Conservation (phyloP, 257 asterid species). For the Scutellaria baicalensis region DNA sequence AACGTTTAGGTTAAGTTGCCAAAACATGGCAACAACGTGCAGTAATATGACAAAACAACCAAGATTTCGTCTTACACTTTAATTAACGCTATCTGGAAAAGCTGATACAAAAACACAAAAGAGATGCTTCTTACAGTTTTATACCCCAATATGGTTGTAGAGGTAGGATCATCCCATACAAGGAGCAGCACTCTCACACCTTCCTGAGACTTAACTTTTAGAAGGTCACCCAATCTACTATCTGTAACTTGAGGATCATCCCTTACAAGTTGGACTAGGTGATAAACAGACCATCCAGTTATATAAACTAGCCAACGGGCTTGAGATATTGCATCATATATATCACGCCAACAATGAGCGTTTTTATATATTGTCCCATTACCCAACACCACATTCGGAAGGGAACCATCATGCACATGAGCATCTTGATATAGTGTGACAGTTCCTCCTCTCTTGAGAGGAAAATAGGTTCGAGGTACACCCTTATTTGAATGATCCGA, state of each 20-base stretch:
- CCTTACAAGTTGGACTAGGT: slow-evolving; percentile 68
- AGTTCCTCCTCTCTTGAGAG: slow-evolving; percentile 61
- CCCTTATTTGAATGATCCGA: slow-evolving; percentile 44
- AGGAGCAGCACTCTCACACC: slow-evolving; percentile 89
- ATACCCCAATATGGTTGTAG: slow-evolving; percentile 74
- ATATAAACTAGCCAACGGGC: slow-evolving; percentile 76
- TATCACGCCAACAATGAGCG: slow-evolving; percentile 70
- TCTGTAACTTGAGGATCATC: slow-evolving; percentile 35
- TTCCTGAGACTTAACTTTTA: slow-evolving; percentile 81
- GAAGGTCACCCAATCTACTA: slow-evolving; percentile 65
- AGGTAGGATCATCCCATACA: slow-evolving; percentile 96
- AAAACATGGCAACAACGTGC: neutral
- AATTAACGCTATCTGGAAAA: neutral
- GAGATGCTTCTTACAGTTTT: slow-evolving; percentile 56
- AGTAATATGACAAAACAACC: neutral
- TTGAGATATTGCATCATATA: slow-evolving; percentile 57
- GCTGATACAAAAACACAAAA: neutral
- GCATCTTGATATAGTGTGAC: slow-evolving; percentile 87
- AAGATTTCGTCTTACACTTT: neutral
- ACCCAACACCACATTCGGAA: slow-evolving; percentile 47
- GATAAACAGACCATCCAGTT: slow-evolving; percentile 92
- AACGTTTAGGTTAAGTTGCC: neutral
- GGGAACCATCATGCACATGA: slow-evolving; percentile 44
- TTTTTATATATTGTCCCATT: slow-evolving; percentile 40
- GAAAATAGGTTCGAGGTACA: slow-evolving; percentile 81